Conservation (phyloP, 2,329 filamentous ascomycete genomes). For the Cercospora sesami region DNA sequence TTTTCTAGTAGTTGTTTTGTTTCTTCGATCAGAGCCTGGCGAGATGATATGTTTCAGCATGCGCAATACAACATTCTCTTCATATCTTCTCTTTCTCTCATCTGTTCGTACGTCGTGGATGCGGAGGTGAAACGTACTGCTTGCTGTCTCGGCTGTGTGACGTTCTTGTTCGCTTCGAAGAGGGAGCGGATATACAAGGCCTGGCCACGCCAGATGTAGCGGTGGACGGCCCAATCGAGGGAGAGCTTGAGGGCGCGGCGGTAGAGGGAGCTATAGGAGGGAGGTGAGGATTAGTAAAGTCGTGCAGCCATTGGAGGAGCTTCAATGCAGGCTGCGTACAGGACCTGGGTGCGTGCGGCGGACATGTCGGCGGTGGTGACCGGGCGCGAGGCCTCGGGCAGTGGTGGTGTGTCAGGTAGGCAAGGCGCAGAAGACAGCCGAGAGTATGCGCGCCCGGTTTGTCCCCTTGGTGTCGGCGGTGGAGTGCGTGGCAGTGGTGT, state of each 20-base stretch:
- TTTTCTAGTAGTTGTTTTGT: slow-evolving; percentile 83
- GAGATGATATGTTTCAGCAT: not conserved
- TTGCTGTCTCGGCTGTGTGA: slow-evolving; percentile 82
- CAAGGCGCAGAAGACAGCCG: not conserved
- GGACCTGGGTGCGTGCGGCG: slow-evolving; percentile 41
- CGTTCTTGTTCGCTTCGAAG: slow-evolving; percentile 87
- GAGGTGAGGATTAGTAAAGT: slow-evolving; percentile 4
- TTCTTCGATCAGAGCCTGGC: slow-evolving; percentile 77
- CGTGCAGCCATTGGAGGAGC: not conserved
- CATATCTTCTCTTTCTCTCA: not conserved
- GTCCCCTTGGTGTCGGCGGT: not conserved
- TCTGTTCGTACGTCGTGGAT: not conserved
- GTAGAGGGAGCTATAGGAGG: slow-evolving; percentile 66
- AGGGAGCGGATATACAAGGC: slow-evolving; percentile 92
- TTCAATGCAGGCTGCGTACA: slow-evolving; percentile 27
- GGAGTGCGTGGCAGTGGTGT: not conserved
- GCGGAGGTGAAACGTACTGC: slow-evolving; percentile 58
- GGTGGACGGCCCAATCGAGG: slow-evolving; percentile 92
- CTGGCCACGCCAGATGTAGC: slow-evolving; percentile 91
- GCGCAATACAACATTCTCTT: not conserved
- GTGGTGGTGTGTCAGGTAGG: not conserved
- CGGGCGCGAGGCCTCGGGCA: not conserved
- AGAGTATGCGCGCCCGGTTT: not conserved
- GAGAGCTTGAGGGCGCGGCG: slow-evolving; percentile 89
- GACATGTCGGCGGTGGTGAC: slow-evolving; percentile 16